phyloP scores from a whole-genome alignment of 2,329 filamentous ascomycete species.

The Hirsutella minnesotensis region DNA sequence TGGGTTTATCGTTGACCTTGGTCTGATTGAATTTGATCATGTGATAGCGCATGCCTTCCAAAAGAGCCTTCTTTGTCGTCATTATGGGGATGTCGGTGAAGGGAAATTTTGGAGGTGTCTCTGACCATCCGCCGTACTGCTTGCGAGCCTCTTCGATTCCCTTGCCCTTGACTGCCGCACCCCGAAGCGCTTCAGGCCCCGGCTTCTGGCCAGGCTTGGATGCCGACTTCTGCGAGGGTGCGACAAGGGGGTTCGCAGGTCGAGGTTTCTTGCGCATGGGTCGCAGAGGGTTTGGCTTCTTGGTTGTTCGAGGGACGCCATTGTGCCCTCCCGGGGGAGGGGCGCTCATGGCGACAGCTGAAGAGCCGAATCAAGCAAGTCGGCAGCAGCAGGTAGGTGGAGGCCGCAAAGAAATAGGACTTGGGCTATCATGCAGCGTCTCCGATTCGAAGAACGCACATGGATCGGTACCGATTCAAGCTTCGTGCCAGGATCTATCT shows the following conservation, averaged over 20 bases:
- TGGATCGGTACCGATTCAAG: too few relatives aligned
- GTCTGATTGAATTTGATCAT: slow-evolving; percentile 66
- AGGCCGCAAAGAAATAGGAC: too few relatives aligned
- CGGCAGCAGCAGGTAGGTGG: too few relatives aligned
- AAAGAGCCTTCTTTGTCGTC: slow-evolving; percentile 69
- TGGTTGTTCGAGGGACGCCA: slow-evolving; percentile 14
- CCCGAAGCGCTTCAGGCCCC: slow-evolving; percentile 9
- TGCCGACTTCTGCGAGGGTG: slow-evolving; percentile 39
- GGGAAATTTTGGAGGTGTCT: slow-evolving; percentile 31
- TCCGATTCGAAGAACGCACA: too few relatives aligned
- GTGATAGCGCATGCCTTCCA: slow-evolving; percentile 74
- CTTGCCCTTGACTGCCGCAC: slow-evolving; percentile 14
- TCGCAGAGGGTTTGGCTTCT: slow-evolving; percentile 24
- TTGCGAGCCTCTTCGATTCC: slow-evolving; percentile 30
- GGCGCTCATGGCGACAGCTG: slow-evolving; percentile 29
- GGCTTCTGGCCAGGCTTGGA: slow-evolving; percentile 11
- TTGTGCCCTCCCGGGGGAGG: slow-evolving; percentile 23
- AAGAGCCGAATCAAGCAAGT: too few relatives aligned
- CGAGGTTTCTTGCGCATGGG: slow-evolving; percentile 26
- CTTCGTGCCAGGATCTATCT: too few relatives aligned
- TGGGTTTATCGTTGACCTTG: slow-evolving; percentile 43
- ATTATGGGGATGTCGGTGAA: slow-evolving; percentile 56
- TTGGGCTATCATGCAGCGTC: too few relatives aligned
- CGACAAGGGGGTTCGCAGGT: slow-evolving; percentile 50
- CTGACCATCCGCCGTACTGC: slow-evolving; percentile 46